phyloP scores from a whole-genome alignment of 73 alveolate genomes.

The Symbiodinium pilosum region DNA sequence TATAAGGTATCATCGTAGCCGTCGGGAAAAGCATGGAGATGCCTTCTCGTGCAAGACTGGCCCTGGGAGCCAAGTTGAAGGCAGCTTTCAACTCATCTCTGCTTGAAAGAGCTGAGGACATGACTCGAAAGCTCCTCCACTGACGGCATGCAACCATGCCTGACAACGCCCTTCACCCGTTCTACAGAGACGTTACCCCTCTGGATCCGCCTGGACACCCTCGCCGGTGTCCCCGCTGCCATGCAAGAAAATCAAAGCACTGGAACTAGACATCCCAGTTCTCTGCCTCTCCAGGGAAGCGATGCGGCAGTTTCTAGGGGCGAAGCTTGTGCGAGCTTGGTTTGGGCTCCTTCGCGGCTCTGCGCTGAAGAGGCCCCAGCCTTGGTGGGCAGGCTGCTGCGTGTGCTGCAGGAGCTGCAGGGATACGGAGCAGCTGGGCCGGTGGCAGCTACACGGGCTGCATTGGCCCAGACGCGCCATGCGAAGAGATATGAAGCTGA shows the following conservation, averaged over 20 bases:
- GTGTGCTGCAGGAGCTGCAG: background rate
- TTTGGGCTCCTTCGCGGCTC: background rate
- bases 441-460: background rate
- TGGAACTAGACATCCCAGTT: background rate
- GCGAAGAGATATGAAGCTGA: background rate
- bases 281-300: background rate
- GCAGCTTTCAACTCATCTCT: too few species aligned
- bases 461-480: background rate
- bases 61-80: slow-evolving; percentile 7
- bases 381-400: background rate
- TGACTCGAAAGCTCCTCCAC: slow-evolving; percentile 25
- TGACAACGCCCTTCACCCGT: background rate
- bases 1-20: slow-evolving; percentile 37
- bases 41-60: background rate
- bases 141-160: slow-evolving; percentile 25
- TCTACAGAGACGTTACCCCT: too few species aligned
- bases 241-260: slow-evolving; percentile 43
- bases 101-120: background rate
- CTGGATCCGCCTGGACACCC: slow-evolving; percentile 49
- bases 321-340: background rate
- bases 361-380: slow-evolving; percentile 8
- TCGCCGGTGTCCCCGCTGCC: slow-evolving; percentile 84
- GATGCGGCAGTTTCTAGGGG: background rate
- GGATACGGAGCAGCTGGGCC: background rate
- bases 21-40: slow-evolving; percentile 24